Percentiles rank a stretch among this genome's conserved stretches.
Conservation (phyloP, 208 protist genomes). For the Histomonas meleagridis region DNA sequence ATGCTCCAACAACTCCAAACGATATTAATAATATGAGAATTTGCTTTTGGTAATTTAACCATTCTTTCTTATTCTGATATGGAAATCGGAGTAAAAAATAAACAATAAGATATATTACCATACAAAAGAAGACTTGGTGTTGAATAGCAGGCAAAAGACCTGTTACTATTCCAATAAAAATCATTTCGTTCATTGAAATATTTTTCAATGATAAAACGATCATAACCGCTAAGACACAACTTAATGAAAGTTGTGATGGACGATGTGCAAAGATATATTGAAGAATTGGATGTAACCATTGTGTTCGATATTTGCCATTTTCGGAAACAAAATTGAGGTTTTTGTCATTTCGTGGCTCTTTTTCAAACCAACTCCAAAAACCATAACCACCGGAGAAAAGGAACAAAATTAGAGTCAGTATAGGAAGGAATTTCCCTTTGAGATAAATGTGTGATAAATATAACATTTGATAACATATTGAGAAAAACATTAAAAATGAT, state of each 20-base stretch:
- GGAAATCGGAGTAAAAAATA: not conserved
- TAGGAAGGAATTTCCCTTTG: not conserved
- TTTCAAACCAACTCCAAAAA: not conserved
- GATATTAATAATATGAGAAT: not conserved
- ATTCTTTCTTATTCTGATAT: too few relatives aligned
- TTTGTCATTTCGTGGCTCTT: not conserved
- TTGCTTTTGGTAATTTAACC: not conserved
- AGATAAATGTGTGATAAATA: not conserved
- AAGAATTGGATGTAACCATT: slow-evolving; percentile 14
- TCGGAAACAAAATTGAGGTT: not conserved
- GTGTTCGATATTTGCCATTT: not conserved
- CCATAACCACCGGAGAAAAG: not conserved
- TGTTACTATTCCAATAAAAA: not conserved
- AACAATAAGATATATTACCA: not conserved
- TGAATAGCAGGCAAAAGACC: not conserved
- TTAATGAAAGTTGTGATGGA: not conserved
- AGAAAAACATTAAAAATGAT: not conserved
- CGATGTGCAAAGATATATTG: not conserved
- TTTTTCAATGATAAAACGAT: not conserved
- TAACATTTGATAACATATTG: not conserved
- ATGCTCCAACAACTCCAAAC: too few relatives aligned
- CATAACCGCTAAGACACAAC: not conserved
- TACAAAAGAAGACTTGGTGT: not conserved
- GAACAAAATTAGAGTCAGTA: not conserved
- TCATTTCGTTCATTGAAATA: not conserved